Conservation (phyloP, 1,284 basidiomycete species). For the Fomitopsis palustris region DNA sequence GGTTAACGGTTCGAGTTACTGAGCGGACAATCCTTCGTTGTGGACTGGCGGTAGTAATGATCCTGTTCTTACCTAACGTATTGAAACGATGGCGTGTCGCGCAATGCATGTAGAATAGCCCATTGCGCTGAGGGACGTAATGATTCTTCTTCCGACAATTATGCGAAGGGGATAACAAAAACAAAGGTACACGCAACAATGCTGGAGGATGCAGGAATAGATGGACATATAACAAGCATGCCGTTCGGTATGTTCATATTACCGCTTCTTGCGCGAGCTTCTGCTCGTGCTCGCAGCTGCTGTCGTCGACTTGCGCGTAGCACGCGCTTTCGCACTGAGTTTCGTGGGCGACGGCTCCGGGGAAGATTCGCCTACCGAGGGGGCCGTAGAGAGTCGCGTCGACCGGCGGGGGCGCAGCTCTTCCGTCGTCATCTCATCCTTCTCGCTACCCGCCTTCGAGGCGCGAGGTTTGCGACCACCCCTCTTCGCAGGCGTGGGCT, state of each 20-base stretch:
- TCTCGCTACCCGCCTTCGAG: slow-evolving; percentile 16
- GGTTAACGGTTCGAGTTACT: slow-evolving; percentile 26
- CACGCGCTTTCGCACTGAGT: slow-evolving; percentile 11
- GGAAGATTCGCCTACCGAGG: slow-evolving; percentile 23
- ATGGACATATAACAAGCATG: background rate
- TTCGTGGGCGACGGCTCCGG: slow-evolving; percentile 27
- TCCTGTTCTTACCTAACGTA: background rate
- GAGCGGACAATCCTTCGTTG: background rate
- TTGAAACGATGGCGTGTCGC: background rate
- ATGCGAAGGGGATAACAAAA: background rate
- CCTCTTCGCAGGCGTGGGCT: slow-evolving; percentile 29
- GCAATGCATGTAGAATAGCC: slow-evolving; percentile 1
- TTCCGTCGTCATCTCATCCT: slow-evolving; percentile 5
- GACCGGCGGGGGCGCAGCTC: slow-evolving; percentile 15
- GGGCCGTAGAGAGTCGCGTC: slow-evolving; percentile 16
- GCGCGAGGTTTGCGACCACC: slow-evolving; percentile 21
- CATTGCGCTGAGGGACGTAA: background rate
- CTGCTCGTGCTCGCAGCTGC: background rate
- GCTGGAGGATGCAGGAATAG: background rate
- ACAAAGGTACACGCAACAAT: background rate
- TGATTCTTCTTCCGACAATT: background rate
- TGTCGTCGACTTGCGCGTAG: slow-evolving; percentile 4
- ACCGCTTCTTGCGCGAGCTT: slow-evolving; percentile 14
- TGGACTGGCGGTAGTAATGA: background rate
- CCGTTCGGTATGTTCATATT: background rate